Conservation (phyloP, 768 basidiomycete species). For the Amanita rimosa region DNA sequence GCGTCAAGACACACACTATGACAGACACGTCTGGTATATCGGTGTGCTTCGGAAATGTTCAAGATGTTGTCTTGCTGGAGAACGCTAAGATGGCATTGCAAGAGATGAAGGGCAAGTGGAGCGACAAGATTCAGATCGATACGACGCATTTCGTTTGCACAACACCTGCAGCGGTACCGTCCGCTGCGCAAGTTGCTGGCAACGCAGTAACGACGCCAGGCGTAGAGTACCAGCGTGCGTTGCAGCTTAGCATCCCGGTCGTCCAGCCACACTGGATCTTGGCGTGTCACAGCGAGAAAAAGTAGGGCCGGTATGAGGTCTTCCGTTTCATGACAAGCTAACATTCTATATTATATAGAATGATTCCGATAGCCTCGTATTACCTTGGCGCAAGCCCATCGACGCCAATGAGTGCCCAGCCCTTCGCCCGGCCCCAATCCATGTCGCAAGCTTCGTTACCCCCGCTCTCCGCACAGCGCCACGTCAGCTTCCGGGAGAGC, state of each 20-base stretch:
- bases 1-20: slow-evolving; percentile 88
- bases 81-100: slow-evolving; percentile 71
- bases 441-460: slow-evolving; percentile 61
- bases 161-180: slow-evolving; percentile 62
- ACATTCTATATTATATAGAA: slow-evolving; percentile 29
- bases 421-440: slow-evolving; percentile 51
- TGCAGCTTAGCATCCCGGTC: slow-evolving; percentile 89
- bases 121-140: slow-evolving; percentile 91
- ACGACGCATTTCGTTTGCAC: slow-evolving; percentile 98
- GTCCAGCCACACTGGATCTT: slow-evolving; percentile 94
- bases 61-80: slow-evolving; percentile 64
- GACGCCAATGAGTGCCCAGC: slow-evolving; percentile 27
- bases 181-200: slow-evolving; percentile 44
- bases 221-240: slow-evolving; percentile 88
- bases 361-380: slow-evolving; percentile 77
- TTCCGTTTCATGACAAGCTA: neutral
- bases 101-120: slow-evolving; percentile 86
- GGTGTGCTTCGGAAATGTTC: slow-evolving; percentile 89
- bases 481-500: slow-evolving; percentile 16
- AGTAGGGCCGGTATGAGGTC: slow-evolving; percentile 31
- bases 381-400: slow-evolving; percentile 66
- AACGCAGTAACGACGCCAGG: slow-evolving; percentile 50
- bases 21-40: slow-evolving; percentile 89
- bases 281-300: slow-evolving; percentile 77
- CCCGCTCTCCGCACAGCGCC: slow-evolving; percentile 28